A percentile compares a stretch with the other conserved stretches of the same genome.
Evolutionary conservation across 768 basidiomycete species (phyloP).

Genomic region (Boletus rufocinnamomeus): DNA sequence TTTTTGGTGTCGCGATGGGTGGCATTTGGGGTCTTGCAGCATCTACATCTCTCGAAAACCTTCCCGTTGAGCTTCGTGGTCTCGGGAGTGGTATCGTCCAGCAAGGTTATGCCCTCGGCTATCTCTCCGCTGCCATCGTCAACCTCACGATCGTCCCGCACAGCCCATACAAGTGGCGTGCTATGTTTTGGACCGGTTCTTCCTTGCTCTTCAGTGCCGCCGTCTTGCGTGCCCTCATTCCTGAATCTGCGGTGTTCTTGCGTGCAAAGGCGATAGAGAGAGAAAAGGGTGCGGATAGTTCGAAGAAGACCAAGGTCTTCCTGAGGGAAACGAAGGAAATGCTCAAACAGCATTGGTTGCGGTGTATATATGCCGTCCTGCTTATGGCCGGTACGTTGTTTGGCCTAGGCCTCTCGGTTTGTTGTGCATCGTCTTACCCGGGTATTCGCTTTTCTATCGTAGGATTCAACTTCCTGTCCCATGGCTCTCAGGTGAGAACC

Average conservation of each 20-base stretch:
- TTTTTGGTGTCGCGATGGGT: conserved; percentile 90
- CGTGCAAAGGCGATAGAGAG: conserved; percentile 57
- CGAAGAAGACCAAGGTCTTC: conserved; percentile 69
- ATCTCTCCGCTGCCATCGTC: conserved; percentile 81
- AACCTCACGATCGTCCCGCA: conserved; percentile 61
- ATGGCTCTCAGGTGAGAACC: conserved; percentile 59
- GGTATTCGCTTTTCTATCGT: not conserved
- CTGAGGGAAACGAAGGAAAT: conserved; percentile 70
- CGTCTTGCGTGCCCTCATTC: conserved; percentile 61
- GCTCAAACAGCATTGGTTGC: conserved; percentile 79
- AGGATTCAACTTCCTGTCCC: conserved; percentile 80
- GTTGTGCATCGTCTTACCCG: not conserved
- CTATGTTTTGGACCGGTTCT: conserved; percentile 79
- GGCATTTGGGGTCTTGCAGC: conserved; percentile 88
- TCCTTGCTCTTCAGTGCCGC: conserved; percentile 75
- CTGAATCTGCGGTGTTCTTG: conserved; percentile 79
- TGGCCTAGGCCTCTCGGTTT: not conserved
- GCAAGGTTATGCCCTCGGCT: conserved; percentile 91
- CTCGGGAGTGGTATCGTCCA: conserved; percentile 85
- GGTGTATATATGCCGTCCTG: conserved; percentile 81
- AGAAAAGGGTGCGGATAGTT: conserved; percentile 36
- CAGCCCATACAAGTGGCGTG: conserved; percentile 57
- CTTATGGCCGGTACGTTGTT: conserved; percentile 62
- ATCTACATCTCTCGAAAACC: conserved; percentile 84
- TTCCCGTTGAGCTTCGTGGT: conserved; percentile 89